These are phyloP conservation scores for Penicillium samsonianum DNA, from an alignment of 495 filamentous ascomycete genomes.

Conservation along the genomic window DNA sequence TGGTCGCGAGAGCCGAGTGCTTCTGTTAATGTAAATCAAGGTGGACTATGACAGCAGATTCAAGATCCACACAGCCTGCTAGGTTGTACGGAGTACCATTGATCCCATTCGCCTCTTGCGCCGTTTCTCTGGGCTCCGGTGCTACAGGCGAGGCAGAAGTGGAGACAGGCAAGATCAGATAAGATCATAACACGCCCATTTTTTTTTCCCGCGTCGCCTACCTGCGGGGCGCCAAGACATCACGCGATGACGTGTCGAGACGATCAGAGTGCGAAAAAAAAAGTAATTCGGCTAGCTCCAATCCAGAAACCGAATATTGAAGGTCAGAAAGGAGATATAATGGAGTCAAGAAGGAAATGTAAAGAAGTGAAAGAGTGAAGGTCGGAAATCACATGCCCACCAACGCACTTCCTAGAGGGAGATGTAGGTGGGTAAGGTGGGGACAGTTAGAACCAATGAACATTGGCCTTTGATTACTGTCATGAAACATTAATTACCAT, in stretches of 20 bases:
- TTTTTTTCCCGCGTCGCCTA: conserved; percentile 12
- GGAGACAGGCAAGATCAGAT: conserved; percentile 33
- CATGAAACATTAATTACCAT: not conserved
- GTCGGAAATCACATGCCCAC: conserved; percentile 22
- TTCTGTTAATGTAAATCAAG: conserved; percentile 7
- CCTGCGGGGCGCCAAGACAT: conserved; percentile 15
- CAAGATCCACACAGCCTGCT: conserved; percentile 14
- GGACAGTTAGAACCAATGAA: conserved; percentile 10
- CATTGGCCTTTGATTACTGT: conserved; percentile 4
- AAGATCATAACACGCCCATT: conserved; percentile 26
- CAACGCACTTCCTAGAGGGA: too few species aligned
- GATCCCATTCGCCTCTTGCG: conserved; percentile 16
- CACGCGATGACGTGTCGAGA: conserved; percentile 8
- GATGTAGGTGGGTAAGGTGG: not conserved
- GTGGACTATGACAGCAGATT: conserved; percentile 17
- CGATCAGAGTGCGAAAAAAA: not conserved
- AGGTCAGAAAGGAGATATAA: not conserved
- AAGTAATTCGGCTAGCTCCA: not conserved
- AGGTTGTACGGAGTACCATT: not conserved
- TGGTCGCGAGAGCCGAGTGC: conserved; percentile 3
- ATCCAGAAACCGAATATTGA: not conserved
- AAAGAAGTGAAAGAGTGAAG: not conserved
- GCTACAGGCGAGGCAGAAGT: conserved; percentile 15
- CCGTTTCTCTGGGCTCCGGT: conserved; percentile 13
- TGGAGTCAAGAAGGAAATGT: not conserved